Percentiles rank a stretch among this genome's conserved stretches.
Conservation (phyloP, 495 filamentous ascomycete species). For the Oleoguttula mirabilis region DNA sequence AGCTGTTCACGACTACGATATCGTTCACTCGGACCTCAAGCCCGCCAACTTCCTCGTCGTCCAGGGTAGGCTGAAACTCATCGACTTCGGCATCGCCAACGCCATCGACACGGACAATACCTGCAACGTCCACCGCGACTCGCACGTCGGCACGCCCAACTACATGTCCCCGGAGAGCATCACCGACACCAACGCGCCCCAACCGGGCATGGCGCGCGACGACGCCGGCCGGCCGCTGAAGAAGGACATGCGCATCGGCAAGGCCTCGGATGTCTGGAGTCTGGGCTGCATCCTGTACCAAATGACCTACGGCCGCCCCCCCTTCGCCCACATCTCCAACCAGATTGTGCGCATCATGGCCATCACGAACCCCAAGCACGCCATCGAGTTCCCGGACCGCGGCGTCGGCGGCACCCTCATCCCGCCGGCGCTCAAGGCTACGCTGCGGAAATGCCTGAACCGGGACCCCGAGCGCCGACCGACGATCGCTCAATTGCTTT, state of each 20-base stretch:
- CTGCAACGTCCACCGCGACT: slow-evolving; percentile 92
- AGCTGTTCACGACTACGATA: slow-evolving; percentile 73
- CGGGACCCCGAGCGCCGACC: slow-evolving; percentile 67
- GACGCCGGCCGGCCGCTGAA: slow-evolving; percentile 5
- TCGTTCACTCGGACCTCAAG: slow-evolving; percentile 94
- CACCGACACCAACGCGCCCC: slow-evolving; percentile 67
- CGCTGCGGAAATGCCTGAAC: slow-evolving; percentile 66
- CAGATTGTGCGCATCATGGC: slow-evolving; percentile 64
- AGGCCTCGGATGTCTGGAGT: slow-evolving; percentile 91
- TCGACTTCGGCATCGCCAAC: slow-evolving; percentile 84
- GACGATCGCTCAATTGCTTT: slow-evolving; percentile 63
- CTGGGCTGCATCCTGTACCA: slow-evolving; percentile 94
- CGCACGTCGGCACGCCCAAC: slow-evolving; percentile 89
- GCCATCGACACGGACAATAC: slow-evolving; percentile 86
- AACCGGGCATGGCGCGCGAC: slow-evolving; percentile 27
- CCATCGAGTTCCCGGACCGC: slow-evolving; percentile 65
- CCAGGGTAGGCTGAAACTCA: slow-evolving; percentile 35
- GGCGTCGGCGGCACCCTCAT: slow-evolving; percentile 65
- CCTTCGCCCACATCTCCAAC: slow-evolving; percentile 83
- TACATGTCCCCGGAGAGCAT: slow-evolving; percentile 97
- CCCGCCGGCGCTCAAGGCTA: slow-evolving; percentile 56
- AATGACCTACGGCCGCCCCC: slow-evolving; percentile 87
- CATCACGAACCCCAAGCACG: slow-evolving; percentile 77
- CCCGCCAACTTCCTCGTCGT: slow-evolving; percentile 58
- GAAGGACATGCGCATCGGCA: slow-evolving; percentile 86